These are phyloP conservation scores for Fusarium succisae DNA, from an alignment of 2,329 filamentous ascomycete genomes.

Conservation along the genomic window DNA sequence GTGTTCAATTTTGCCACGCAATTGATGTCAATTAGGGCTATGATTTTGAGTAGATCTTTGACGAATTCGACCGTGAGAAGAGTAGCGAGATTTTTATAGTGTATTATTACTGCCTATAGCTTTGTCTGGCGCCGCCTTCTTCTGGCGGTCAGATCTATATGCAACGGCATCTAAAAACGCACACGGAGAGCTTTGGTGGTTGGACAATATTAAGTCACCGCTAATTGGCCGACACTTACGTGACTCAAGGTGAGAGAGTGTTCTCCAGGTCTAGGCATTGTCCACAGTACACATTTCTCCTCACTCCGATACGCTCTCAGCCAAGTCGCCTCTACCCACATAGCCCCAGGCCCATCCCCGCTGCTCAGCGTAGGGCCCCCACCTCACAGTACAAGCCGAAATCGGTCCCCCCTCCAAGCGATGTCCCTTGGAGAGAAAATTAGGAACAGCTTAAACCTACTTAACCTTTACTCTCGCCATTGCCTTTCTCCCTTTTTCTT, in stretches of 20 bases:
- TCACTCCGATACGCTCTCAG: not conserved
- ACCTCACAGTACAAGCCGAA: slow-evolving; percentile 38
- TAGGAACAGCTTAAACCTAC: slow-evolving; percentile 31
- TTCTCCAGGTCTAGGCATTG: slow-evolving; percentile 6
- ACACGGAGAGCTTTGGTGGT: slow-evolving; percentile 20
- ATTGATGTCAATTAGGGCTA: not conserved
- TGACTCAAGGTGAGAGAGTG: slow-evolving; percentile 30
- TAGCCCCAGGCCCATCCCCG: slow-evolving; percentile 33
- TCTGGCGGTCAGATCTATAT: slow-evolving; percentile 1
- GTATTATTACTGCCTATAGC: not conserved
- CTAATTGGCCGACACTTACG: slow-evolving; percentile 22
- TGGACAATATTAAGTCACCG: slow-evolving; percentile 1
- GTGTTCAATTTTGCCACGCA: slow-evolving; percentile 11
- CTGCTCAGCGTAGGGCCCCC: slow-evolving; percentile 28
- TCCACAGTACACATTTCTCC: not conserved
- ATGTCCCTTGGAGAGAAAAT: slow-evolving; percentile 32
- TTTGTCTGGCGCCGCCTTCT: not conserved
- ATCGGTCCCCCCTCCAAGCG: slow-evolving; percentile 35
- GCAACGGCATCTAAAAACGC: slow-evolving; percentile 5
- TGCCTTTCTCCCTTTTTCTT: slow-evolving; percentile 18
- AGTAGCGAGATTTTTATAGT: not conserved
- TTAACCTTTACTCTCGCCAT: slow-evolving; percentile 41
- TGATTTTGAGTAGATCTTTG: not conserved
- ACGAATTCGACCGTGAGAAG: not conserved
- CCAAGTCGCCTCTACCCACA: slow-evolving; percentile 15